A percentile compares a stretch with the other conserved stretches of the same genome.
Conservation (phyloP, 2,329 filamentous ascomycete genomes). For the Trichoderma asperellum region DNA sequence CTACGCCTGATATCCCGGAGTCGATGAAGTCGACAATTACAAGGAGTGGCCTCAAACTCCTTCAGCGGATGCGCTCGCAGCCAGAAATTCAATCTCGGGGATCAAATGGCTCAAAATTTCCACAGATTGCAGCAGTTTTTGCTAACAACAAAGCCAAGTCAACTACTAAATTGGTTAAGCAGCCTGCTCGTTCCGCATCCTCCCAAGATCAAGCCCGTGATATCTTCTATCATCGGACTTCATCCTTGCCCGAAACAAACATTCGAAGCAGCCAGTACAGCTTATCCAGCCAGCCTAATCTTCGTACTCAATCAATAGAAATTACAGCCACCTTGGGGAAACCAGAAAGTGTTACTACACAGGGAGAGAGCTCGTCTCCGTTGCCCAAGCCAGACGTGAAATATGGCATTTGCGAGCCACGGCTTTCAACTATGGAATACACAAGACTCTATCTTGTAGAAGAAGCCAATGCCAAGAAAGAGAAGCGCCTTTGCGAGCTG, state of each 20-base stretch:
- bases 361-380: slow-evolving; percentile 1
- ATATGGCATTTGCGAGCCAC: slow-evolving; percentile 36
- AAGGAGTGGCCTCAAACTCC: slow-evolving; percentile 37
- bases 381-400: slow-evolving; percentile 1
- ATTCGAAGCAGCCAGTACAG: slow-evolving; percentile 1
- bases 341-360: neutral
- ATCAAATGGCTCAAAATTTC: neutral
- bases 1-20: slow-evolving; percentile 42
- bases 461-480: slow-evolving; percentile 37
- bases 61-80: slow-evolving; percentile 37
- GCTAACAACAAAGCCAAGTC: slow-evolving; percentile 17
- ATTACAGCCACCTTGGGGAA: neutral
- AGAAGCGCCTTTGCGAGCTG: slow-evolving; percentile 38
- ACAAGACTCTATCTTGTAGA: slow-evolving; percentile 43
- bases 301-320: neutral
- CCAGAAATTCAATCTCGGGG: slow-evolving; percentile 29
- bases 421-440: slow-evolving; percentile 49
- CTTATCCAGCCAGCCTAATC: neutral
- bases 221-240: slow-evolving; percentile 17
- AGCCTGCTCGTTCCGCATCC: neutral
- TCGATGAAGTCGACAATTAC: slow-evolving; percentile 34
- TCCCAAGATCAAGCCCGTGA: slow-evolving; percentile 12
- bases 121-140: slow-evolving; percentile 5
- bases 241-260: slow-evolving; percentile 5
- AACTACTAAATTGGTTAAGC: slow-evolving; percentile 13